A percentile compares a stretch with the other conserved stretches of the same genome.
These are phyloP conservation scores for Linnemannia zychae DNA, from an alignment of 192 early-diverging fungal species.

Conservation along the genomic window DNA sequence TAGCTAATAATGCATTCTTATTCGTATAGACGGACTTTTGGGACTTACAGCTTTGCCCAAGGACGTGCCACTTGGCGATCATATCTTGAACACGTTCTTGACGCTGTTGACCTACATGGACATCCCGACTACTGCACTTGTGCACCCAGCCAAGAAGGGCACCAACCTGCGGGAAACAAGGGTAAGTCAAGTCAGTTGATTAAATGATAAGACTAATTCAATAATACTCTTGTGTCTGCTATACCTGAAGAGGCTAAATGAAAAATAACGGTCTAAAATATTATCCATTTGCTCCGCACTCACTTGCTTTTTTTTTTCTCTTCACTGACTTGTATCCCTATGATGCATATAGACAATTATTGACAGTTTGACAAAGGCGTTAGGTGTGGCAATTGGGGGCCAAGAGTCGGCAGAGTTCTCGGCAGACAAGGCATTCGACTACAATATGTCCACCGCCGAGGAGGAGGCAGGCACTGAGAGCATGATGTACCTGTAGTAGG, in stretches of 20 bases:
- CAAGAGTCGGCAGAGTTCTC: constrained; percentile 8
- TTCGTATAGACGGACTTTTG: background rate
- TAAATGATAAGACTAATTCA: too few relatives aligned
- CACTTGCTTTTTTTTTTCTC: background rate
- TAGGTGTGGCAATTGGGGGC: constrained; percentile 9
- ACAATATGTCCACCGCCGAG: background rate
- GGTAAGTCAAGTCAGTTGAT: constrained; percentile 12
- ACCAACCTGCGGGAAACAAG: constrained; percentile 21
- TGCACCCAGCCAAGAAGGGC: constrained; percentile 47
- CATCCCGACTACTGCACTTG: constrained; percentile 30
- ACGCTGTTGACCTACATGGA: constrained; percentile 25
- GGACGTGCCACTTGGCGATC: constrained; percentile 34
- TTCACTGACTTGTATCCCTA: too few relatives aligned
- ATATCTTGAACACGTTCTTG: constrained; percentile 38
- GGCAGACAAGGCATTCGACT: constrained; percentile 21
- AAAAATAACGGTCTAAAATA: background rate
- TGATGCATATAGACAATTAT: constrained; percentile 36
- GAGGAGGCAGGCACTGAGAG: constrained; percentile 24
- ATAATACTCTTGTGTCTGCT: background rate
- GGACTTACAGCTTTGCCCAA: constrained; percentile 16
- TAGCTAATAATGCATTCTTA: background rate
- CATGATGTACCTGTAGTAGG: constrained; percentile 34
- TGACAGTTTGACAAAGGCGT: constrained; percentile 19
- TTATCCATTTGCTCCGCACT: background rate
- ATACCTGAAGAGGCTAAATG: background rate